phyloP scores from a whole-genome alignment of 768 basidiomycete species.

The Boletellus ananas region DNA sequence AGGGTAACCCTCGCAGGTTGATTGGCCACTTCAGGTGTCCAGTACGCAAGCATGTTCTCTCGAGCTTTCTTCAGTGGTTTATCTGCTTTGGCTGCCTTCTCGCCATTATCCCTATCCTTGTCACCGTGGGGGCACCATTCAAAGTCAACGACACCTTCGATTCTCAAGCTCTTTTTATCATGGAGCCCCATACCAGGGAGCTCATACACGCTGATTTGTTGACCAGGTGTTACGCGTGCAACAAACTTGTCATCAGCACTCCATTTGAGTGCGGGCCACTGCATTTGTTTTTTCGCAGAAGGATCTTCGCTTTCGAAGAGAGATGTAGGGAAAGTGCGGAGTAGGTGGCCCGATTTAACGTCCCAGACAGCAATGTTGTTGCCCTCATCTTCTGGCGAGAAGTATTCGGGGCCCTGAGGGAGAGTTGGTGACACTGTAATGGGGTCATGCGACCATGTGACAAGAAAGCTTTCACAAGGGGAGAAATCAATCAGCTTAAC shows the following conservation, averaged over 20 bases:
- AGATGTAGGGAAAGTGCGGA: slow-evolving; percentile 84
- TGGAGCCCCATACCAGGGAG: slow-evolving; percentile 91
- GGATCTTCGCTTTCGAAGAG: slow-evolving; percentile 54
- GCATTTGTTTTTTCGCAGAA: slow-evolving; percentile 73
- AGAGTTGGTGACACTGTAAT: slow-evolving; percentile 82
- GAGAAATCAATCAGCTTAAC: slow-evolving; percentile 97
- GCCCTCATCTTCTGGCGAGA: slow-evolving; percentile 93
- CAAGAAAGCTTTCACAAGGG: slow-evolving; percentile 91
- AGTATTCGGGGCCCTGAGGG: slow-evolving; percentile 76
- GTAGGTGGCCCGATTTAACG: slow-evolving; percentile 85
- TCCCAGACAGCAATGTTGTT: slow-evolving; percentile 99
- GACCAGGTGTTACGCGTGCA: slow-evolving; percentile 82
- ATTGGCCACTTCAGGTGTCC: slow-evolving; percentile 95
- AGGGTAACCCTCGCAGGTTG: slow-evolving; percentile 97
- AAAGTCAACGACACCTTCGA: slow-evolving; percentile 96
- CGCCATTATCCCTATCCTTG: slow-evolving; percentile 74
- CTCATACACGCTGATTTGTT: slow-evolving; percentile 96
- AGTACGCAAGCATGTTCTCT: slow-evolving; percentile 95
- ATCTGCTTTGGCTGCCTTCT: slow-evolving; percentile 37
- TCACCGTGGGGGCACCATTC: slow-evolving; percentile 97
- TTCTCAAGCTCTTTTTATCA: slow-evolving; percentile 95
- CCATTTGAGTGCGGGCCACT: slow-evolving; percentile 97
- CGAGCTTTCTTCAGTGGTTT: slow-evolving; percentile 59
- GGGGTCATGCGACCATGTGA: slow-evolving; percentile 96
- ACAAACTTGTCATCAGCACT: slow-evolving; percentile 95